Evolutionary conservation across 2,329 filamentous ascomycete genomes (phyloP).

Genomic region (Daldinia eschscholtzii): DNA sequence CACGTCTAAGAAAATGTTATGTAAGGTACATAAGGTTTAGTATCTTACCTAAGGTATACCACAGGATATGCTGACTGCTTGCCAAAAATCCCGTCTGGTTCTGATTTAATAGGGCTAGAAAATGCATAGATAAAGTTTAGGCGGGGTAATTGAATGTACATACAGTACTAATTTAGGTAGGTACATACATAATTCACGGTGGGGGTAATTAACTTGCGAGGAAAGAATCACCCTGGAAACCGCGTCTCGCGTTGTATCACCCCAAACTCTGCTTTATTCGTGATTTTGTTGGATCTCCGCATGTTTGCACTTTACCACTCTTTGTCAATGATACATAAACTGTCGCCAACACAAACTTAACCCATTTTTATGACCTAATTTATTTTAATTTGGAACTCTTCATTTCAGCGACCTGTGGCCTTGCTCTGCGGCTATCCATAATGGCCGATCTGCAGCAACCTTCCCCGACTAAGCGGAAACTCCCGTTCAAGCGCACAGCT

Average conservation of each 20-base stretch:
- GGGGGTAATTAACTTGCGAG: background rate
- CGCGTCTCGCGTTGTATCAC: conserved; percentile 9
- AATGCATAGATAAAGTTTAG: background rate
- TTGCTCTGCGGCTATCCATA: background rate
- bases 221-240: conserved; percentile 13
- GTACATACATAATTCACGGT: background rate
- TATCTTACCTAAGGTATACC: conserved; percentile 4
- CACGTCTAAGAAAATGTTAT: background rate
- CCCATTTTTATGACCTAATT: background rate
- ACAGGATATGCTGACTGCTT: background rate
- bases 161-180: background rate
- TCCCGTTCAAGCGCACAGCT: conserved; percentile 65
- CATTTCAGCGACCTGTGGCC: background rate
- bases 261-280: background rate
- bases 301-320: background rate
- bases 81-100: conserved; percentile 2
- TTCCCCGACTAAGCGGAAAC: conserved; percentile 54
- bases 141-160: background rate
- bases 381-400: background rate
- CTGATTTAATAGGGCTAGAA: conserved; percentile 8
- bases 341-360: background rate
- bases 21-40: conserved; percentile 4
- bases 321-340: background rate
- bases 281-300: background rate
- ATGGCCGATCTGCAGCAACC: conserved; percentile 53